A percentile compares a stretch with the other conserved stretches of the same genome.
phyloP scores from a whole-genome alignment of 2,329 filamentous ascomycete species.

The Lachnellula cervina region DNA sequence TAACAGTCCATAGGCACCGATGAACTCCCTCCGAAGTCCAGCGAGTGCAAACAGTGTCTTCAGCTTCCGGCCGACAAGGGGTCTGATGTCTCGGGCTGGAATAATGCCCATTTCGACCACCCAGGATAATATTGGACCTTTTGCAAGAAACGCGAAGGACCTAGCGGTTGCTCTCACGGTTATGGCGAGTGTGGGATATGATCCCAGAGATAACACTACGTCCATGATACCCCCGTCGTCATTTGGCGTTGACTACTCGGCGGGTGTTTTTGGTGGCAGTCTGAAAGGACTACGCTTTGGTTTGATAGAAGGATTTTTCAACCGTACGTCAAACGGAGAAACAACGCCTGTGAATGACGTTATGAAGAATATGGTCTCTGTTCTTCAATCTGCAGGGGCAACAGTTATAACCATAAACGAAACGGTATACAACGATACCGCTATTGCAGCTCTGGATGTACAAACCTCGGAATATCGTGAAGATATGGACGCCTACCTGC shows the following conservation, averaged over 20 bases:
- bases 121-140: constrained; percentile 52
- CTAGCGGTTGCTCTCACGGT: constrained; percentile 46
- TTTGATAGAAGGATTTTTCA: constrained; percentile 48
- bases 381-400: constrained; percentile 43
- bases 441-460: constrained; percentile 49
- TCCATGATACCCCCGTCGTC: constrained; percentile 40
- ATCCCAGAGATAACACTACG: constrained; percentile 48
- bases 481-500: constrained; percentile 51
- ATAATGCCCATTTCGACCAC: constrained; percentile 53
- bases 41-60: constrained; percentile 57
- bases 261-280: constrained; percentile 26
- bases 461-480: constrained; percentile 58
- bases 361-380: constrained; percentile 44
- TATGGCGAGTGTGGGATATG: constrained; percentile 48
- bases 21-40: constrained; percentile 58
- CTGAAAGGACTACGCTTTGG: constrained; percentile 39
- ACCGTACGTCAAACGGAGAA: constrained; percentile 46
- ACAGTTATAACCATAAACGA: constrained; percentile 46
- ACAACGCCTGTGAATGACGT: constrained; percentile 52
- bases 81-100: constrained; percentile 45
- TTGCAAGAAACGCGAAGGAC: constrained; percentile 47
- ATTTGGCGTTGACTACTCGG: constrained; percentile 43
- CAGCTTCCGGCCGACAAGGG: constrained; percentile 53
- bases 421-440: constrained; percentile 46
- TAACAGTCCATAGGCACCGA: constrained; percentile 38